Evolutionary conservation across 768 basidiomycete species (phyloP).

Genomic region (Phylloporus rhodoxanthus): DNA sequence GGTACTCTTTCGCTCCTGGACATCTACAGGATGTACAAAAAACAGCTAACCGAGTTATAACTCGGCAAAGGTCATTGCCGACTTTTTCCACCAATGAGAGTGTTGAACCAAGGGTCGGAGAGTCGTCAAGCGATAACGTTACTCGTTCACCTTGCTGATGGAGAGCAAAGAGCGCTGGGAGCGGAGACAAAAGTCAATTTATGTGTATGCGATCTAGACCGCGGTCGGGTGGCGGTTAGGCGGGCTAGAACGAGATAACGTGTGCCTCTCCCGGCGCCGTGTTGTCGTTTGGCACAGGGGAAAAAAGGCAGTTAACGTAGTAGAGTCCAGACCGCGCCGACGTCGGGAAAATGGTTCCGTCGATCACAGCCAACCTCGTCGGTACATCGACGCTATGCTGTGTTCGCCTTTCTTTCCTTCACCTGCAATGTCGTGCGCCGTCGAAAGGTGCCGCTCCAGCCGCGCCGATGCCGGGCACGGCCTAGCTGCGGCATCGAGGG

Average conservation of each 20-base stretch:
- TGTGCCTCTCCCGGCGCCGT: constrained; percentile 19
- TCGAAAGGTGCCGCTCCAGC: not conserved
- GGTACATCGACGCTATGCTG: constrained; percentile 1
- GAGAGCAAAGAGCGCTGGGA: too few species aligned
- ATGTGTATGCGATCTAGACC: constrained; percentile 13
- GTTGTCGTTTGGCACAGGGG: constrained; percentile 13
- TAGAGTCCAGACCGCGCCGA: constrained; percentile 22
- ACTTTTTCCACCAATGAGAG: too few species aligned
- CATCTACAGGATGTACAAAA: too few species aligned
- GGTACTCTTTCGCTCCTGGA: too few species aligned
- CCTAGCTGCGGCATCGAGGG: not conserved
- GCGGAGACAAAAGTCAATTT: not conserved
- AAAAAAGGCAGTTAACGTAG: constrained; percentile 14
- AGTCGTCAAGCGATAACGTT: too few species aligned
- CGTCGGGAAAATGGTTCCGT: constrained; percentile 17
- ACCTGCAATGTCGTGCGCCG: not conserved
- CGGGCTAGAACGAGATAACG: constrained; percentile 13
- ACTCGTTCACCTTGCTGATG: too few species aligned
- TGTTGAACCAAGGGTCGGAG: too few species aligned
- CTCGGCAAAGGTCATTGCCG: too few species aligned
- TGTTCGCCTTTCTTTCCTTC: not conserved
- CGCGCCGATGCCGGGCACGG: constrained; percentile 1
- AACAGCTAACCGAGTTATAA: too few species aligned
- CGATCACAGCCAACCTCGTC: constrained; percentile 19
- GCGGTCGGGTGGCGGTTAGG: constrained; percentile 1